Evolutionary conservation across 306 rosid species (phyloP).

Genomic region (Dicorynia guianensis): DNA sequence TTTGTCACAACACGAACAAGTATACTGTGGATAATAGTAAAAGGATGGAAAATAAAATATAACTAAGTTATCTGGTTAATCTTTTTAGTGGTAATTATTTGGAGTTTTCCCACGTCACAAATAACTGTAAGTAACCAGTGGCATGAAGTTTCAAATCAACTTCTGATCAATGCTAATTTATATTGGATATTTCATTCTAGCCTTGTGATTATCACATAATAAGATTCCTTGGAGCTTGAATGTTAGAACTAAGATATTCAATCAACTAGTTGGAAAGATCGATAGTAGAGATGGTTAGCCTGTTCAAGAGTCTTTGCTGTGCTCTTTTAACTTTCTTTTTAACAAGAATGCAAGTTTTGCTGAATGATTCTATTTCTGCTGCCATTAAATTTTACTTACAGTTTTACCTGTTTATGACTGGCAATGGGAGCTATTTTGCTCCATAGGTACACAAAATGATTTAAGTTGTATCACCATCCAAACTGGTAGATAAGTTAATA

Average conservation of each 20-base stretch:
- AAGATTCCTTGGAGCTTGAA: neutral
- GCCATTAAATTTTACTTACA: neutral
- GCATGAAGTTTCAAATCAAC: constrained; percentile 1
- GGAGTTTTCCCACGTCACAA: constrained; percentile 7
- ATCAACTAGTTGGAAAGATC: neutral
- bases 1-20: too few species aligned
- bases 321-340: neutral
- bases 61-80: too few species aligned
- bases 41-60: too few species aligned
- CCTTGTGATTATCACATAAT: neutral
- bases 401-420: neutral
- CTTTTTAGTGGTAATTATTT: too few species aligned
- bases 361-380: neutral
- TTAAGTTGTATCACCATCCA: neutral
- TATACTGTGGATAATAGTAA: too few species aligned
- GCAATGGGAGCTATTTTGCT: neutral
- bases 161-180: neutral
- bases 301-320: neutral
- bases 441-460: neutral
- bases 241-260: neutral
- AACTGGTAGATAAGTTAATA: neutral
- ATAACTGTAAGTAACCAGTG: neutral
- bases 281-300: neutral
- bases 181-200: constrained; percentile 1
- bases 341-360: neutral